Percentiles rank a stretch among this genome's conserved stretches.
These are phyloP conservation scores for Acacia melanoxylon DNA, from an alignment of 306 rosid species.

Conservation along the genomic window DNA sequence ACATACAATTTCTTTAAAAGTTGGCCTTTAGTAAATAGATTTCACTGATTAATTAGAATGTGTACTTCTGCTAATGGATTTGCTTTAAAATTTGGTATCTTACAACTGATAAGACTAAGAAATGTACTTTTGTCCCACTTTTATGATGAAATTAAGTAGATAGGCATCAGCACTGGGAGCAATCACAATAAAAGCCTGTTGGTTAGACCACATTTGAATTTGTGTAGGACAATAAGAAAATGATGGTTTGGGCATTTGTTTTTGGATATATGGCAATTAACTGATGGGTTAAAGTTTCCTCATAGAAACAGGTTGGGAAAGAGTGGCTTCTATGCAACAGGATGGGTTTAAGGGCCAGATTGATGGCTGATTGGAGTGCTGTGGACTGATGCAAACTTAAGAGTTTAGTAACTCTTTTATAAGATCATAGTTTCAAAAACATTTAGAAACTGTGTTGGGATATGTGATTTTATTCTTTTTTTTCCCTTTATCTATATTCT, in stretches of 20 bases:
- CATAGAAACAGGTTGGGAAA: neutral
- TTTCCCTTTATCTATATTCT: neutral
- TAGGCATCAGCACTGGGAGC: neutral
- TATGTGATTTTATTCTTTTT: neutral
- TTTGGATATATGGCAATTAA: neutral
- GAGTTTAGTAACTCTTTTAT: neutral
- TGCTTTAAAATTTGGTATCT: neutral
- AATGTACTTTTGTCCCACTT: neutral
- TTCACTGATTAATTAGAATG: neutral
- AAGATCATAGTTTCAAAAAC: neutral
- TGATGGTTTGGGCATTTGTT: neutral
- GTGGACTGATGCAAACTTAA: neutral
- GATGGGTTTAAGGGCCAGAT: neutral
- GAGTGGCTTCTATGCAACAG: neutral
- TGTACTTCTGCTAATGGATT: neutral
- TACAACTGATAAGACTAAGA: neutral
- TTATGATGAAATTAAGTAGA: neutral
- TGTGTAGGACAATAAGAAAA: too few species aligned
- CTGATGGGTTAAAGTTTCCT: neutral
- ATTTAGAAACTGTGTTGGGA: neutral
- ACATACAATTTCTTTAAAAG: neutral
- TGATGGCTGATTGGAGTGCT: neutral
- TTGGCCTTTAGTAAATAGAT: neutral
- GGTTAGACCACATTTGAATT: neutral
- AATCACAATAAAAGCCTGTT: neutral